phyloP scores from a whole-genome alignment of 75 land plant genomes.

The Larix kaempferi region DNA sequence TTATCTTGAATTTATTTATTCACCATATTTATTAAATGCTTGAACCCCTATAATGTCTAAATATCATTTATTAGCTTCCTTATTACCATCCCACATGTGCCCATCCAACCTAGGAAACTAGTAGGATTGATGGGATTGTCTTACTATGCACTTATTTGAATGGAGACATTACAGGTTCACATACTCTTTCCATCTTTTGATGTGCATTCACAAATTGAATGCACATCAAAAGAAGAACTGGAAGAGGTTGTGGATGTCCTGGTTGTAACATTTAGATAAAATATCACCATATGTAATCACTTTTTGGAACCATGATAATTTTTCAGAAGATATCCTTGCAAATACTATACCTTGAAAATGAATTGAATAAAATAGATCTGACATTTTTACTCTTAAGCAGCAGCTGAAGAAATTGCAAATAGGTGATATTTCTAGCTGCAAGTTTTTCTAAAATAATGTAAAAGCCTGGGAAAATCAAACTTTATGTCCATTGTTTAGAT shows the following conservation, averaged over 20 bases:
- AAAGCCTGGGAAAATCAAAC: neutral
- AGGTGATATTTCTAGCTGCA: neutral
- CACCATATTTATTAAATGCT: too few species aligned
- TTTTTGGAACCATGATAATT: neutral
- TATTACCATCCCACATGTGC: too few species aligned
- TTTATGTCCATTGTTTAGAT: neutral
- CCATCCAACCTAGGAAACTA: too few species aligned
- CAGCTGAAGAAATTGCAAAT: neutral
- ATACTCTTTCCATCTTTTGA: neutral
- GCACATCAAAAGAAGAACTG: neutral
- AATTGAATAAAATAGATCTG: neutral
- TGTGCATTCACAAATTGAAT: neutral
- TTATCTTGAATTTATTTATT: too few species aligned
- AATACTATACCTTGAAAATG: slow-evolving; percentile 3
- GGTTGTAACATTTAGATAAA: neutral
- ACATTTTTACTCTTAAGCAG: neutral
- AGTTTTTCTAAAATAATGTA: neutral
- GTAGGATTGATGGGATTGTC: too few species aligned
- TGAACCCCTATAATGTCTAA: too few species aligned
- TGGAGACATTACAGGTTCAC: too few species aligned
- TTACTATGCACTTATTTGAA: too few species aligned
- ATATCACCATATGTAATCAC: neutral
- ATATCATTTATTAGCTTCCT: too few species aligned
- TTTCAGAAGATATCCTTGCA: slow-evolving; percentile 7
- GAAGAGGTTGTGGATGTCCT: neutral